phyloP scores from a whole-genome alignment of 345 rosid genomes.

The Crucihimalaya himalaica region DNA sequence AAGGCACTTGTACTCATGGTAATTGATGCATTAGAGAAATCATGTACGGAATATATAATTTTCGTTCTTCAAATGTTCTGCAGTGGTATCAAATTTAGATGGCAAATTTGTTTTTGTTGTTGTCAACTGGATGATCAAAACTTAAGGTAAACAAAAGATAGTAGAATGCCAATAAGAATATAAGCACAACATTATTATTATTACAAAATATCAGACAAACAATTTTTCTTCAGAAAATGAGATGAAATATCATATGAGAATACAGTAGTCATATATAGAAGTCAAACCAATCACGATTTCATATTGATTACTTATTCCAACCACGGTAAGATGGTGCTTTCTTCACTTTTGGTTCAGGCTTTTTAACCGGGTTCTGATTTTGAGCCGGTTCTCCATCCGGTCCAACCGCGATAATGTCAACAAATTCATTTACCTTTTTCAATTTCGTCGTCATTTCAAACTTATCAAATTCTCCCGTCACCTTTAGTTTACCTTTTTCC shows the following conservation, averaged over 20 bases:
- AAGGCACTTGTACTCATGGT: too few species aligned
- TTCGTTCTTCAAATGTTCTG: too few species aligned
- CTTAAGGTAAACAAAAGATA: background rate
- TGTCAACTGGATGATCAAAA: background rate
- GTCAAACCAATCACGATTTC: background rate
- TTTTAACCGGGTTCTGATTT: background rate
- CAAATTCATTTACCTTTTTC: background rate
- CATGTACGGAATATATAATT: too few species aligned
- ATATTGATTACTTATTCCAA: background rate
- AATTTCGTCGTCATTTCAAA: conserved; percentile 6
- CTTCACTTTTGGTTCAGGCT: conserved; percentile 15
- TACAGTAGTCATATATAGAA: background rate
- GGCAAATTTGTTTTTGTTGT: background rate
- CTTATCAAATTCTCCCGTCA: conserved; percentile 9
- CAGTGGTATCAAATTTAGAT: too few species aligned
- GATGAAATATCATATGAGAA: background rate
- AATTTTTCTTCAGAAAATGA: background rate
- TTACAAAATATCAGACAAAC: background rate
- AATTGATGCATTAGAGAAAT: too few species aligned
- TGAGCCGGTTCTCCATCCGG: background rate
- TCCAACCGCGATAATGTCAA: conserved; percentile 4
- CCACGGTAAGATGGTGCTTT: background rate
- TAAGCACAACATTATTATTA: background rate
- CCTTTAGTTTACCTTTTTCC: conserved; percentile 25
- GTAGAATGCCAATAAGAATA: background rate